phyloP scores from a whole-genome alignment of 148 eudicot species.

The Rhododendron griersonianum region DNA sequence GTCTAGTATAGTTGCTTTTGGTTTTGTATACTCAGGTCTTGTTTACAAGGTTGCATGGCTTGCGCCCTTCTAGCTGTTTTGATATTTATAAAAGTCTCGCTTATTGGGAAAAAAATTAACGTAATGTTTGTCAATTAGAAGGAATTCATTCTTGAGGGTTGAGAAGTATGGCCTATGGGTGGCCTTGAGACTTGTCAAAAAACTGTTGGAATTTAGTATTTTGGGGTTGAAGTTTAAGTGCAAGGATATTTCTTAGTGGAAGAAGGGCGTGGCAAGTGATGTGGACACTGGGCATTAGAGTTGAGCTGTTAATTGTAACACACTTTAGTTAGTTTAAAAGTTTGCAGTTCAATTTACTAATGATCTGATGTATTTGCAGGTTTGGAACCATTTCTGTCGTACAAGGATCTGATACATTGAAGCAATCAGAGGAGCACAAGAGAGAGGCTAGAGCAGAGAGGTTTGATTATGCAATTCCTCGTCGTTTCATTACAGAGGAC shows the following conservation, averaged over 20 bases:
- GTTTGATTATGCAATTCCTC: conserved; percentile 19
- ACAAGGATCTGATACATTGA: conserved; percentile 42
- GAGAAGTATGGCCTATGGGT: background rate
- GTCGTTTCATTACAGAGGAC: background rate
- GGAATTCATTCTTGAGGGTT: too few species aligned
- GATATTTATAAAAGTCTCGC: background rate
- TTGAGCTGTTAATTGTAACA: background rate
- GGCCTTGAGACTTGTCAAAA: background rate
- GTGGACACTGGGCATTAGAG: background rate
- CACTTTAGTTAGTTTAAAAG: background rate
- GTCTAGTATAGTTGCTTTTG: background rate
- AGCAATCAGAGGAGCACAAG: conserved; percentile 67
- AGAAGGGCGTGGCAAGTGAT: background rate
- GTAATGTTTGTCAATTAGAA: background rate
- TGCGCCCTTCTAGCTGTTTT: background rate
- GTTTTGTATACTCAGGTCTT: background rate
- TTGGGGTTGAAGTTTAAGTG: background rate
- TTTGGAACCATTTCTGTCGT: conserved; percentile 54
- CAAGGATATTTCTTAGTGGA: background rate
- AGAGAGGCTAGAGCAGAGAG: conserved; percentile 98
- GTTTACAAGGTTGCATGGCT: background rate
- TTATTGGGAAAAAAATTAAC: background rate
- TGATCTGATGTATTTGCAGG: conserved; percentile 29
- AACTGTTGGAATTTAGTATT: background rate
- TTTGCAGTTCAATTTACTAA: background rate